Evolutionary conservation across 1,284 basidiomycete genomes (phyloP).

Genomic region (Amylostereum areolatum): DNA sequence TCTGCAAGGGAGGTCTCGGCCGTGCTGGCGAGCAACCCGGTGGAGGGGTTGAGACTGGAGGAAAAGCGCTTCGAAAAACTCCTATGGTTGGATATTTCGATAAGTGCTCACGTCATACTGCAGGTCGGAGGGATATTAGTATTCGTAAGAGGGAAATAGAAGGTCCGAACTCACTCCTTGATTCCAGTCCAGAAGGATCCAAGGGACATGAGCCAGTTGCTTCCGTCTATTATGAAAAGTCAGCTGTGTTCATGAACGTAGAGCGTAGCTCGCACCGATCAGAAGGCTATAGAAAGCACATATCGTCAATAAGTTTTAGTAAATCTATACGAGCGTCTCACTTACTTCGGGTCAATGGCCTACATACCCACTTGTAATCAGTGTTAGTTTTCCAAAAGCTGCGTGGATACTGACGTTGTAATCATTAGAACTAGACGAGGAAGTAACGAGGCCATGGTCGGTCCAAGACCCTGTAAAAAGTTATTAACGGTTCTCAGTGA

Average conservation of each 20-base stretch:
- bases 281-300: conserved; percentile 15
- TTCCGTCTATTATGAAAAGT: conserved; percentile 5
- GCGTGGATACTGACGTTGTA: conserved; percentile 47
- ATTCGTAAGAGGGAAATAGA: not conserved
- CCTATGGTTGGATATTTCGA: not conserved
- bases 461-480: conserved; percentile 31
- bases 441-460: conserved; percentile 44
- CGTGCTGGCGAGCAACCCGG: conserved; percentile 34
- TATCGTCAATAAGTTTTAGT: too few species aligned
- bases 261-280: conserved; percentile 8
- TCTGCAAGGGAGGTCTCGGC: conserved; percentile 38
- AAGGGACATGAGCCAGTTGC: conserved; percentile 37
- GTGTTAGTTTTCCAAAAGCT: too few species aligned
- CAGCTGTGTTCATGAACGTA: not conserved
- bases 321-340: too few species aligned
- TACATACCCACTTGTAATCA: too few species aligned
- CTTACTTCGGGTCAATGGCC: conserved; percentile 55
- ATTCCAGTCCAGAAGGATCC: conserved; percentile 51
- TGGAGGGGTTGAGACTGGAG: conserved; percentile 29
- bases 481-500: conserved; percentile 9
- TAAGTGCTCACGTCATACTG: not conserved
- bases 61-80: too few species aligned
- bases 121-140: not conserved
- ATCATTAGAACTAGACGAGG: conserved; percentile 31
- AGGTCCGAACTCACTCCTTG: conserved; percentile 29